Conservation (phyloP, 2,329 filamentous ascomycete genomes). For the Akanthomyces dipterigenus region DNA sequence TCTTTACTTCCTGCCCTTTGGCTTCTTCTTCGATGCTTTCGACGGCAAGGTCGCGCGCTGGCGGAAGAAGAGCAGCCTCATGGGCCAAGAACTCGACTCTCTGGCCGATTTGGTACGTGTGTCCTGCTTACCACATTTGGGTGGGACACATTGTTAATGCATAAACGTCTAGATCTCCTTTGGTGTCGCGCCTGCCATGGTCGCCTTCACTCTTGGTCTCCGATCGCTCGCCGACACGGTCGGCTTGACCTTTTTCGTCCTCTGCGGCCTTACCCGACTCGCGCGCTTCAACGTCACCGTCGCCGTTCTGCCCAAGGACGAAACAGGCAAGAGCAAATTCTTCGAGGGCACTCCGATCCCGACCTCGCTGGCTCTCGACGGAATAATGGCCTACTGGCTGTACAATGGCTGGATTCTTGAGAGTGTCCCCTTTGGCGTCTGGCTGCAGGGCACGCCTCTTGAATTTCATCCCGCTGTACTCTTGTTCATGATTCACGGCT, state of each 20-base stretch:
- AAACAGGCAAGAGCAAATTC: slow-evolving; percentile 82
- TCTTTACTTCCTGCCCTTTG: slow-evolving; percentile 81
- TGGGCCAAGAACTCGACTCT: slow-evolving; percentile 97
- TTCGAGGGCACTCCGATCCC: slow-evolving; percentile 97
- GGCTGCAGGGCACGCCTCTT: slow-evolving; percentile 57
- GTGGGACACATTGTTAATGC: neutral
- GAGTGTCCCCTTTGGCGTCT: slow-evolving; percentile 68
- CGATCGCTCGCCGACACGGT: slow-evolving; percentile 80
- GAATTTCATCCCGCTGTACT: slow-evolving; percentile 81
- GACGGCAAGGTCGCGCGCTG: slow-evolving; percentile 94
- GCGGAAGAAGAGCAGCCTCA: slow-evolving; percentile 93
- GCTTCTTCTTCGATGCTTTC: slow-evolving; percentile 96
- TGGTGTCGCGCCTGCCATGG: slow-evolving; percentile 79
- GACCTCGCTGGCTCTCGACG: slow-evolving; percentile 74
- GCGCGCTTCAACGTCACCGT: slow-evolving; percentile 98
- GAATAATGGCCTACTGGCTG: slow-evolving; percentile 85
- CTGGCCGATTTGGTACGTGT: slow-evolving; percentile 78
- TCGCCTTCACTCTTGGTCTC: slow-evolving; percentile 82
- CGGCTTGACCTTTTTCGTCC: slow-evolving; percentile 77
- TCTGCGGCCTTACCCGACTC: slow-evolving; percentile 86
- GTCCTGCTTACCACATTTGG: neutral
- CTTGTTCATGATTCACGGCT: slow-evolving; percentile 83
- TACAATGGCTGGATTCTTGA: slow-evolving; percentile 72
- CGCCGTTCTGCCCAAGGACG: slow-evolving; percentile 82
- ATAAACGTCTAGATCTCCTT: slow-evolving; percentile 70